Evolutionary conservation across 1,284 basidiomycete genomes (phyloP), one percentile per base, ranked within the genome.

Genomic region (Cryptococcus amylolentus): DNA sequence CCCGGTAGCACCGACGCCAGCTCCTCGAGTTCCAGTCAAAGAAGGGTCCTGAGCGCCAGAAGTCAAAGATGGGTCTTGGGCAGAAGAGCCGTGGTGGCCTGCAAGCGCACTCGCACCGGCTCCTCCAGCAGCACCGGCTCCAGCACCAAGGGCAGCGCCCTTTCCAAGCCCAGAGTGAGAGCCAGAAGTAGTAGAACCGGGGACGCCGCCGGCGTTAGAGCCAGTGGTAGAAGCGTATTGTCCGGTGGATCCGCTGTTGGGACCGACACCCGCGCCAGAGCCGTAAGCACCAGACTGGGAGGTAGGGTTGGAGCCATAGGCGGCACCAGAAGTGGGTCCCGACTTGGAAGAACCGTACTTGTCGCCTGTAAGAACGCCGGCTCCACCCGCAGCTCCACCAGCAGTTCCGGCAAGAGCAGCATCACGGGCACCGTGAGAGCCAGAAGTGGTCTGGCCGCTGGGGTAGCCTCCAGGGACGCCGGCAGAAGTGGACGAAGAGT

Each of bases 381-480:
- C 59, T 9, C 57, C 64, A 16, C 43, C 62, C 7, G 31, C 31
- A 10, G 31, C 31, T 10, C 31, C 31, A 18, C 45, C 51, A 27
- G 62, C 62, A 14, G 66, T 58, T 42, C 58, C 58, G 43, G 61
- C 56, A 41, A 62, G 50, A 18, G 62, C 65, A 38, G 56, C 58
- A 44, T 57, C 57, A 45, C 61, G 52, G 23, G 59, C 56, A 27
- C 52, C 52, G 48, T 56, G 53, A 42, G 49, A 31, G 40, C 51
- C 43, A 26, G 12, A 5, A 26, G 44, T 37, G 50, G 46, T 28
- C 18, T 31, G 27, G 39, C 35, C 31, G 13, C 42, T 27, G 49
- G 31, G 38, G 41, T 55, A 8, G 51, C 31, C 31, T 35, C 31
- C 31, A 3, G 31, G 31, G 10, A 35, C 42, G 28, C 38, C 50